Evolutionary conservation across 2,329 filamentous ascomycete species (phyloP).

Genomic region (Calcarisporium arbuscula): DNA sequence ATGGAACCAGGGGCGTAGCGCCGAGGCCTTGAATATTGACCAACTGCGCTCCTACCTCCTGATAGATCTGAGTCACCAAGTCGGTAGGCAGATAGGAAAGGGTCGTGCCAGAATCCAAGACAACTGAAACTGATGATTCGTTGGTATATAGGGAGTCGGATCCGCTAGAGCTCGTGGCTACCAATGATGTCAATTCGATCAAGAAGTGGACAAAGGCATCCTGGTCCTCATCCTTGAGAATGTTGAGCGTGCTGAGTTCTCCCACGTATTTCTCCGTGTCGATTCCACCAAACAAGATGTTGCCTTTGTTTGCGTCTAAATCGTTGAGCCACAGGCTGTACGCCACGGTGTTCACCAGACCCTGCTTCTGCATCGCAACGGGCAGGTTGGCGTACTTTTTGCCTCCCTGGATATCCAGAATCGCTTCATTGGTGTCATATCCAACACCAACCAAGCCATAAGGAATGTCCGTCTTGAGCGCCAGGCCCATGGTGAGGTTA

Average conservation of each 20-base stretch:
- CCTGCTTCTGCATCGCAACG: conserved; percentile 54
- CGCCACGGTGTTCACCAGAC: conserved; percentile 58
- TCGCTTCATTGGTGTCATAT: conserved; percentile 49
- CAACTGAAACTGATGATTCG: conserved; percentile 46
- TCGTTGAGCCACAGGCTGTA: conserved; percentile 67
- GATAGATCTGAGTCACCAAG: conserved; percentile 47
- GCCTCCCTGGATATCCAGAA: conserved; percentile 19
- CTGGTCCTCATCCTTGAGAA: conserved; percentile 38
- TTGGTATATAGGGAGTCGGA: conserved; percentile 37
- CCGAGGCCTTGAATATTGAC: too few relatives aligned
- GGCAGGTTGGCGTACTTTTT: conserved; percentile 53
- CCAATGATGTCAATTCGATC: conserved; percentile 41
- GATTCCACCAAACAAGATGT: conserved; percentile 74
- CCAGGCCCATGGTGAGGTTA: conserved; percentile 55
- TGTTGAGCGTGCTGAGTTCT: conserved; percentile 52
- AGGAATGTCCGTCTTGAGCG: conserved; percentile 43
- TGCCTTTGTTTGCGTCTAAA: conserved; percentile 55
- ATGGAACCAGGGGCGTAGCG: conserved; percentile 50
- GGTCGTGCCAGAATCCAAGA: conserved; percentile 72
- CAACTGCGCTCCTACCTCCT: conserved; percentile 45
- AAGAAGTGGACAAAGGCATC: conserved; percentile 38
- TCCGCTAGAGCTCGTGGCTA: conserved; percentile 42
- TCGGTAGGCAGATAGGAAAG: conserved; percentile 62
- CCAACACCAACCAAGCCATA: conserved; percentile 57
- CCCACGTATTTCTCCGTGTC: conserved; percentile 69